Base-by-base conservation (phyloP, 345 rosid species). In the Heritiera littoralis region DNA sequence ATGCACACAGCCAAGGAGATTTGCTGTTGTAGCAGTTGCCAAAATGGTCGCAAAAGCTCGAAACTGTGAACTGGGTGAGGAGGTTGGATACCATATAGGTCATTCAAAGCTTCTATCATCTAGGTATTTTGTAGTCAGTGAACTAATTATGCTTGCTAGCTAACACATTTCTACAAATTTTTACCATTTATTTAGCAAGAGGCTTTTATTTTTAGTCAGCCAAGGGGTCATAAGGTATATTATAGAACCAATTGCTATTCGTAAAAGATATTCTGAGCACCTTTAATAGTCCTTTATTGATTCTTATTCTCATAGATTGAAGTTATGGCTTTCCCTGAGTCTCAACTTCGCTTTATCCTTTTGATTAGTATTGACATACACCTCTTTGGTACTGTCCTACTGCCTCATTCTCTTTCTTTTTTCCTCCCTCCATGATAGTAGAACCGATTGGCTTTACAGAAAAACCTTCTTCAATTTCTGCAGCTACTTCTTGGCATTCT, bases 21-120 rank as follows among this genome's bases (percentile, higher is more conserved):
- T 95, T 86, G 98, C 98, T 66, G 98, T 92, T 82, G 98, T 95
- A 70, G 92, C 98, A 70, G 95, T 95, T 61, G 97, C 98, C 67
- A 93, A 90, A 88, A 93, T 91, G 95, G 98, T 95, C 82, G 95
- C 98, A 5, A 78, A 89, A 80, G 87, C 92, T 80, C 98, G 98
- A 30, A 90, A 91, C 69, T 86, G 92, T 81, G 96, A 85, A 58
- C 81, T 95, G 75, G 98, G 98, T 67, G 92, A 72, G 48, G 98
- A 95, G 82, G 89, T 95, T 87, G 98, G 98, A 68, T 95, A 91
- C 84, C 98, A 95, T 82, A 95, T 95, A 23, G 98, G 98, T 40
- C 98, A 93, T 76, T 90, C 89, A 7, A 95, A 90, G 91, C 81
- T 67, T 51, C 66, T 95, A n/a, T 89, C 93, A 11, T 69, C 82